Base-by-base conservation (phyloP, 805 yeast genomes). In the Starmerella davenportii region DNA sequence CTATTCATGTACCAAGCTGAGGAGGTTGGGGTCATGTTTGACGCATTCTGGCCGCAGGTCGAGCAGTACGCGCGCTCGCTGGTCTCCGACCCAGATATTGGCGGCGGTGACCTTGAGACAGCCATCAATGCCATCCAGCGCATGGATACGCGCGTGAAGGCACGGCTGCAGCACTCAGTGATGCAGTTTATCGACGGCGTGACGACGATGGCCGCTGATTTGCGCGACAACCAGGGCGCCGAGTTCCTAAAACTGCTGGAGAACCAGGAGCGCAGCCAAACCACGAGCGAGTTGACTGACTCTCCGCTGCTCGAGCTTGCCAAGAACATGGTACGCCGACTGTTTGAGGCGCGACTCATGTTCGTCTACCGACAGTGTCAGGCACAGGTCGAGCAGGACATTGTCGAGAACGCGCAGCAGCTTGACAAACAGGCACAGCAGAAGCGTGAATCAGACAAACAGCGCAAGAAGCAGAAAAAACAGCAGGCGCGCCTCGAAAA, bases 201-300 rank as follows among this genome's bases (percentile, higher is more conserved):
- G 60, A 28, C 73, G 72, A 13, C 61, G 70, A 41, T 57, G 68
- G 45, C 63, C 76, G 9, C 25, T 23, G 25, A 11, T 7, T 23
- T 23, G 25, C n/a, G n/a, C n/a, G n/a, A n/a, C n/a, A n/a, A n/a
- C n/a, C 7, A 7, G 7, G 25, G 25, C 11, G 11, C 11, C 25
- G 11, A 23, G 9, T 7, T 7, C 7, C 7, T 23, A 11, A 23
- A 23, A 23, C 25, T 23, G 25, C 25, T 23, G 25, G 11, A 23
- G 11, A 23, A 23, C 11, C 9, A 23, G 25, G 25, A 23, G 11
- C 9, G 11, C 25, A 23, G 25, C 25, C 9, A 11, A 7, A 7
- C 7, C 7, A 11, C 7, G 25, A 11, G 11, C 7, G 11, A 7
- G 25, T 7, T 7, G 9, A 23, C 9, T 7, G 11, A 7, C 9